Base-by-base conservation (phyloP, 495 filamentous ascomycete genomes). In the Lophiostoma macrostomum region DNA sequence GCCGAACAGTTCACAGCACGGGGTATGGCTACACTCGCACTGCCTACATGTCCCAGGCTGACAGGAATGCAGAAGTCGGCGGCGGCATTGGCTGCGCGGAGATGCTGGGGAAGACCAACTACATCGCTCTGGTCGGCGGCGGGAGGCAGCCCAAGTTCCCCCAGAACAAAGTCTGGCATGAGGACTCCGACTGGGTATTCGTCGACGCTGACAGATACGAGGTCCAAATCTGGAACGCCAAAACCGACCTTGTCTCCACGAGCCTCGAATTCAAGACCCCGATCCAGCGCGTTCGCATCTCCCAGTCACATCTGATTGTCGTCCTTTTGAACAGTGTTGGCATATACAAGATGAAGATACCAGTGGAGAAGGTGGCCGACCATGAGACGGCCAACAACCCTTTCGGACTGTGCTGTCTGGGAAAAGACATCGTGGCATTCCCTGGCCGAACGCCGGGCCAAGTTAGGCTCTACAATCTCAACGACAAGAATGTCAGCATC, bases 161-260 rank as follows among this genome's bases (percentile, higher is more conserved):
- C 0, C 81, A 83, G 56, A 94, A 94, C 72, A 95, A 95, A 72
- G 90, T 85, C 61, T 64, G 73, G 55, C 25, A 47, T 28, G 27
- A 53, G 38, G 47, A 53, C 18, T 16, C 25, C 16, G 42, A 57
- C 46, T 62, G 36, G 53, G 37, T 58, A 10, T 32, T 46, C 20
- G 24, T 58, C 40, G 7, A 36, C 23, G 29, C 56, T 55, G 24
- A 53, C 25, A n/a, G 34, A 25, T 24, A 18, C 30, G 35, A 88
- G 86, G 75, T 91, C 53, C 80, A 95, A 23, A 86, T 96, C 52
- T 98, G 91, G 93, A 90, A 97, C 66, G 89, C 95, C 60, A 76
- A 75, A 20, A 89, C 87, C 58, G 81, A 86, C 56, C 87, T 87
- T 61, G 76, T 80, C 5, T 84, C 80, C 22, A 79, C 90, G 36